Conservation (phyloP, 441 rosid species). For the Populus hybrid region DNA sequence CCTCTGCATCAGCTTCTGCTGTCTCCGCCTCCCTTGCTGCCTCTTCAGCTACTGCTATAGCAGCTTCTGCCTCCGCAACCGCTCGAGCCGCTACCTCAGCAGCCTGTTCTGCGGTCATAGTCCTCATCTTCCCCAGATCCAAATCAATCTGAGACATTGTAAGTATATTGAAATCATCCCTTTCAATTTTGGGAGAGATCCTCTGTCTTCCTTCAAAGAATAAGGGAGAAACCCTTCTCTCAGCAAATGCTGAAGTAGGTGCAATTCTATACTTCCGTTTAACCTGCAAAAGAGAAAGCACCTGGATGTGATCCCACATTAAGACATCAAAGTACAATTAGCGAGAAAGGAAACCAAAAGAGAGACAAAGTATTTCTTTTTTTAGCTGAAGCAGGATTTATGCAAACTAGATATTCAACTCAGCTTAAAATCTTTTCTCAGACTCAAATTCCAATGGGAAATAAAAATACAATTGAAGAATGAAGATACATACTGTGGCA, state of each 20-base stretch:
- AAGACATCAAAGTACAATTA: neutral
- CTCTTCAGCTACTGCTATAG: constrained; percentile 85
- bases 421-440: neutral
- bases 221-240: constrained; percentile 40
- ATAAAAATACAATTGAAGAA: neutral
- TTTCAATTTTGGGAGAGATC: constrained; percentile 46
- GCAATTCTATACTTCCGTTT: constrained; percentile 82
- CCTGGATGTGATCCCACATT: neutral
- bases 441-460: neutral
- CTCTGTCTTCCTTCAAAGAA: constrained; percentile 42
- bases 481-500: neutral
- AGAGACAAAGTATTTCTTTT: neutral
- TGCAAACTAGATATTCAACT: neutral
- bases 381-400: neutral
- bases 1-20: constrained; percentile 93
- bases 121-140: constrained; percentile 76
- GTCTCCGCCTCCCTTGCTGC: constrained; percentile 91
- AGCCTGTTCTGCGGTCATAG: constrained; percentile 82
- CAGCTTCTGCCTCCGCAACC: constrained; percentile 92
- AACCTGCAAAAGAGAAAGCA: constrained; percentile 44
- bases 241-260: constrained; percentile 40
- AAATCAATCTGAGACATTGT: constrained; percentile 64
- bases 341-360: neutral
- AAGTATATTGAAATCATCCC: constrained; percentile 44
- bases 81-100: constrained; percentile 82